phyloP scores from a whole-genome alignment of 176 grass and related monocot species.

The Melocanna baccifera region DNA sequence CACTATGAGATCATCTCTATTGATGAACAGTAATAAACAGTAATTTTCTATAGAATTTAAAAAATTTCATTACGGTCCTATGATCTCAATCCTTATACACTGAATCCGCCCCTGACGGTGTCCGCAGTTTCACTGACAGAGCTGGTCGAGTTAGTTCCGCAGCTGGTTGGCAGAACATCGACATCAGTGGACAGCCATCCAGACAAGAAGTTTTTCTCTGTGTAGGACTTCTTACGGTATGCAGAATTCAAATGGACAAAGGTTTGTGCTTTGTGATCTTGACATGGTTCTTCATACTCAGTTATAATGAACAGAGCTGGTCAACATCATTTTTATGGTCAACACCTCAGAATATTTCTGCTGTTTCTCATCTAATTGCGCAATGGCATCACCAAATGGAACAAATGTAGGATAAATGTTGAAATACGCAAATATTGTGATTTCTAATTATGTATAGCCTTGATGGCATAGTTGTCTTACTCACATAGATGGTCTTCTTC shows the following conservation, averaged over 20 bases:
- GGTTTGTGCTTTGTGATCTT: not conserved
- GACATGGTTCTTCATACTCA: too few relatives aligned
- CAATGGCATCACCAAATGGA: not conserved
- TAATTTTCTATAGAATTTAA: too few relatives aligned
- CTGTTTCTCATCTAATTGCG: not conserved
- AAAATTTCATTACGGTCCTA: too few relatives aligned
- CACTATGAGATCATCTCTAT: too few relatives aligned
- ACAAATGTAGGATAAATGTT: not conserved
- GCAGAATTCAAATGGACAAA: slow-evolving; percentile 55
- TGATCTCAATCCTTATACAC: too few relatives aligned
- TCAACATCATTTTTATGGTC: not conserved
- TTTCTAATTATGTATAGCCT: not conserved
- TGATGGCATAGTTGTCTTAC: too few relatives aligned
- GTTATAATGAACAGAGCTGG: not conserved
- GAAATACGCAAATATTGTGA: not conserved
- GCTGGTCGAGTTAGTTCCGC: slow-evolving; percentile 71
- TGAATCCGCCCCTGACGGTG: too few relatives aligned
- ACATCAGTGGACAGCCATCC: slow-evolving; percentile 52
- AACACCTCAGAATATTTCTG: not conserved
- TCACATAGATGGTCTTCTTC: not conserved
- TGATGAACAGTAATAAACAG: too few relatives aligned
- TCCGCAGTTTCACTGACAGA: slow-evolving; percentile 67
- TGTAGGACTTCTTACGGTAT: slow-evolving; percentile 94
- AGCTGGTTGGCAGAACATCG: slow-evolving; percentile 58
- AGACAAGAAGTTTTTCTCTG: slow-evolving; percentile 94